Evolutionary conservation across 106 monocot species (phyloP), one percentile per base, ranked within the genome.

Genomic region (Hemerocallis citrina): DNA sequence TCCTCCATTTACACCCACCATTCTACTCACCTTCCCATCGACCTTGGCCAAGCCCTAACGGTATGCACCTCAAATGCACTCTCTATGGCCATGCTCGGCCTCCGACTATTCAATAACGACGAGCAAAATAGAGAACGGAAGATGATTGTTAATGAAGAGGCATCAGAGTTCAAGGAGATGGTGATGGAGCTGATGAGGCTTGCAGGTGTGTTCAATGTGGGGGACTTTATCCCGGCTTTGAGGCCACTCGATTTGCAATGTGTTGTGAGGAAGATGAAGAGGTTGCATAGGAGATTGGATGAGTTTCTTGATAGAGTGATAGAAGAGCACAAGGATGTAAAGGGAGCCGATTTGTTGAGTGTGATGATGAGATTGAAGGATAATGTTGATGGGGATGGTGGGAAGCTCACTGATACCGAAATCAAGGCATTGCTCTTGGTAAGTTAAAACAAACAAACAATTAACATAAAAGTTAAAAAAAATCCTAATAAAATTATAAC

Each of bases 401-500:
- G 34, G 21, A 68, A 52, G 36, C 47, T 87, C 36, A 69, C 73
- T 33, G 75, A 87, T 17, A 68, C 54, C 6, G 75, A 81, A 17
- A 87, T 87, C 68, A 87, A 87, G 30, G 86, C 82, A 24, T 51
- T 87, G 21, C 75, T 87, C 10, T 71, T 87, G 75, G 86, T 86
- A 59, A 71, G 55, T n/a, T n/a, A n/a, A n/a, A n/a, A n/a, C n/a
- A n/a, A n/a, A n/a, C n/a, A n/a, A n/a, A n/a, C n/a, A n/a, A n/a
- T n/a, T n/a, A n/a, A n/a, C n/a, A n/a, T n/a, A n/a, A n/a, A n/a
- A n/a, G n/a, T n/a, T n/a, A n/a, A n/a, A n/a, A n/a, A n/a, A n/a
- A n/a, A n/a, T n/a, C n/a, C n/a, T n/a, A n/a, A n/a, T n/a, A n/a
- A n/a, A n/a, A n/a, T n/a, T n/a, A n/a, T n/a, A n/a, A n/a, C n/a